Base-by-base conservation (phyloP, 2,329 filamentous ascomycete species). In the Fusarium sp. region DNA sequence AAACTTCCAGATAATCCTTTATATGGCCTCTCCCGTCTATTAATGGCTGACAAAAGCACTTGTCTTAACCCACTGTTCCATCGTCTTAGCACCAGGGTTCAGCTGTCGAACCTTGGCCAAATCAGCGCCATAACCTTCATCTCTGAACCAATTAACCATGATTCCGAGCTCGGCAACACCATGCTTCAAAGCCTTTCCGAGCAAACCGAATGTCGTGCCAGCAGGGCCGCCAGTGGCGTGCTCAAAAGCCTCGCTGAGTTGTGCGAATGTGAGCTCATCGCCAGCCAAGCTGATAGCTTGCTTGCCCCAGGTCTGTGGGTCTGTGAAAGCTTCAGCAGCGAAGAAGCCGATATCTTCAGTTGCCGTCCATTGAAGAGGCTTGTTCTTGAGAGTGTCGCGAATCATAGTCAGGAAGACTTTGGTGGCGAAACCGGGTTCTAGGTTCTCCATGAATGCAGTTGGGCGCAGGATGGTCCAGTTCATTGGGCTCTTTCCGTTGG, bases 401-500 rank as follows among this genome's bases (percentile, higher is more conserved):
- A 80, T 81, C 58, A 75, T 71, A 1, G 80, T 80, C 4, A 75
- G 50, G 36, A 83, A 81, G 20, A 82, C 50, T 22, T 79, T 81
- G 8, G 75, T 77, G 18, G 73, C 13, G 61, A 83, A 81, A 7
- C 77, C 77, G 1, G 73, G 74, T 6, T 75, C 72, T 12, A 83
- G 74, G 59, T 83, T 83, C 7, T 84, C 82, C 81, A 83, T 83
- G 71, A 85, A 84, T 0, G 79, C 81, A 0, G 81, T 80, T 1
- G 83, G 83, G 13, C 83, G 77, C 4, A 84, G 69, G n/a, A 84
- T 80, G 1, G 80, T 81, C 81, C 81, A 83, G 6, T 65, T 58
- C 81, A 83, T 83, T 3, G 24, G 3, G 24, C 47, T 51, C 24
- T 62, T 70, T 5, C 54, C 57, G 2, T 65, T 26, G 10, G 54